These are phyloP conservation scores for Entomortierella beljakovae DNA, from an alignment of 192 early-diverging fungal species.

Conservation along the genomic window DNA sequence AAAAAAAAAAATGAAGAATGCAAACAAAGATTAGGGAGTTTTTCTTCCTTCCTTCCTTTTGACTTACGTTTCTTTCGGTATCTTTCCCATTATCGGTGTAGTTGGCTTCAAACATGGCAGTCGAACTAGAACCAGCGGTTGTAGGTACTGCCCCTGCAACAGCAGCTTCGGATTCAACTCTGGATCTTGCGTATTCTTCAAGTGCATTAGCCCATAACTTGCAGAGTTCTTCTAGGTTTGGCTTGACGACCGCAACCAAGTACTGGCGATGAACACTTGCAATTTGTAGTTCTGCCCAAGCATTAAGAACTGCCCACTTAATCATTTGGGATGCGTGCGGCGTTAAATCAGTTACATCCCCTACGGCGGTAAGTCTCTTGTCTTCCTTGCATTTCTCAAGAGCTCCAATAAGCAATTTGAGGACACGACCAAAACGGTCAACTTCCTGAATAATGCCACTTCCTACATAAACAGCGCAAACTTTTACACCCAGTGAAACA, in stretches of 20 bases:
- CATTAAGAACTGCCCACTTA: constrained; percentile 76
- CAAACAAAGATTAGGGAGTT: no score
- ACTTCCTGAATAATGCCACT: constrained; percentile 91
- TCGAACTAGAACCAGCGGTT: background rate
- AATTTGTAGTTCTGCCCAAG: constrained; percentile 84
- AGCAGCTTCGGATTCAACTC: constrained; percentile 70
- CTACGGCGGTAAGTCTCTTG: constrained; percentile 58
- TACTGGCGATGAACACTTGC: constrained; percentile 73
- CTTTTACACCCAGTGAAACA: constrained; percentile 78
- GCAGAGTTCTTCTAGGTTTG: constrained; percentile 63
- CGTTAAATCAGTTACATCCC: constrained; percentile 68
- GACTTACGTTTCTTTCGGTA: constrained; percentile 72
- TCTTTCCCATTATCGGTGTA: constrained; percentile 76
- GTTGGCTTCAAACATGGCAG: constrained; percentile 64
- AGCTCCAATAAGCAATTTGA: constrained; percentile 76
- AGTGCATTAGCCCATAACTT: constrained; percentile 73
- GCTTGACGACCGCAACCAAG: constrained; percentile 70
- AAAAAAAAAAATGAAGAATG: background rate
- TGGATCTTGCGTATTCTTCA: constrained; percentile 72
- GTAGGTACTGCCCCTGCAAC: constrained; percentile 9
- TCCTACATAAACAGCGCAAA: constrained; percentile 86
- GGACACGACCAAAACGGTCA: constrained; percentile 72
- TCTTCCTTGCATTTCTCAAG: constrained; percentile 79
- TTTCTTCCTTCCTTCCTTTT: no score
- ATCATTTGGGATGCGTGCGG: constrained; percentile 87